These are phyloP conservation scores for Mucor sp. DNA, from an alignment of 371 early-diverging fungal species.

Conservation along the genomic window DNA sequence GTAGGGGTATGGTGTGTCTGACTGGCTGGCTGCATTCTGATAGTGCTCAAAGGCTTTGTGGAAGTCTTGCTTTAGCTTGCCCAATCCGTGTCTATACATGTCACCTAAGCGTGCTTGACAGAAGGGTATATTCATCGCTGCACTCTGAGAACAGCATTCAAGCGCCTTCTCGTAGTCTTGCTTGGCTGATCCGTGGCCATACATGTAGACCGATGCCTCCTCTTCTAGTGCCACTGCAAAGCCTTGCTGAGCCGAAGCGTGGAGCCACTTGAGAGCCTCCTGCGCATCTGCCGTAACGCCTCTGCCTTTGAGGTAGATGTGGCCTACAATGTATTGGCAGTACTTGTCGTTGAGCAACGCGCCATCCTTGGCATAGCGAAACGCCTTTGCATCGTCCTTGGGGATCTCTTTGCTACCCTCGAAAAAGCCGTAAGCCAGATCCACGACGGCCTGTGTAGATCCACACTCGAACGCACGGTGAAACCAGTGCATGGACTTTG, in stretches of 20 bases:
- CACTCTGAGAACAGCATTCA: constrained; percentile 27
- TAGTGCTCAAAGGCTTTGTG: constrained; percentile 46
- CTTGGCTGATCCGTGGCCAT: constrained; percentile 26
- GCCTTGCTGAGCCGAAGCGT: constrained; percentile 41
- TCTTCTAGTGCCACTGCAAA: constrained; percentile 48
- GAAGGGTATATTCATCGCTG: constrained; percentile 30
- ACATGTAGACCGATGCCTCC: constrained; percentile 34
- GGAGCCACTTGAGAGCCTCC: constrained; percentile 40
- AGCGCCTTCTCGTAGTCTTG: constrained; percentile 37
- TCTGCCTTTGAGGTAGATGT: constrained; percentile 31
- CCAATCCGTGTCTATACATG: constrained; percentile 44
- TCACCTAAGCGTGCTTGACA: constrained; percentile 50
- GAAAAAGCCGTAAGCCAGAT: constrained; percentile 45
- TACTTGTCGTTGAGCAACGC: constrained; percentile 42
- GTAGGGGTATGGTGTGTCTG: constrained; percentile 43
- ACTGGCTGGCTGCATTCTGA: constrained; percentile 45
- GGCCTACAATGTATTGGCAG: constrained; percentile 49
- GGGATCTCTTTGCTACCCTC: constrained; percentile 27
- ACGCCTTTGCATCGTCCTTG: constrained; percentile 33
- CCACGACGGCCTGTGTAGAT: constrained; percentile 40
- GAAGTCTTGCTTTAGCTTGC: constrained; percentile 35
- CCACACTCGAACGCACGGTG: constrained; percentile 41
- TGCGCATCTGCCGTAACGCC: constrained; percentile 19
- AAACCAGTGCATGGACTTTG: constrained; percentile 37
- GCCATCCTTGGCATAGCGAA: constrained; percentile 39